These are phyloP conservation scores for Corymbia citriodora DNA, from an alignment of 441 rosid species.

Conservation along the genomic window DNA sequence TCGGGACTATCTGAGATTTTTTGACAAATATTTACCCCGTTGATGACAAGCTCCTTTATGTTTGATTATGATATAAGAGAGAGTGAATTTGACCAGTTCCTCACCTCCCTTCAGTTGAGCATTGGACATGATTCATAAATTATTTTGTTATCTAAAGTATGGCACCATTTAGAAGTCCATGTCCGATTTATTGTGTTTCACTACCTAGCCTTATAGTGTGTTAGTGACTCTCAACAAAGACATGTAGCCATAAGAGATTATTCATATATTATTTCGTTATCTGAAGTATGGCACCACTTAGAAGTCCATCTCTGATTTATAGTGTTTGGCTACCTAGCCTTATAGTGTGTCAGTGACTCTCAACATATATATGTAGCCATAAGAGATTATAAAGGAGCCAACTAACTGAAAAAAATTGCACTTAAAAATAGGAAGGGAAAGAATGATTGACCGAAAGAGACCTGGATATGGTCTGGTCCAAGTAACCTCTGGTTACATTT, in stretches of 20 bases:
- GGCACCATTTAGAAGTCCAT: neutral
- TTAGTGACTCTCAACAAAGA: neutral
- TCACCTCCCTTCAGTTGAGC: neutral
- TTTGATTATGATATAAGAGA: neutral
- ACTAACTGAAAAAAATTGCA: neutral
- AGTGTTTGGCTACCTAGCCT: neutral
- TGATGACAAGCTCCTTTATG: neutral
- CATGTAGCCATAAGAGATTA: neutral
- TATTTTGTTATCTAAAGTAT: neutral
- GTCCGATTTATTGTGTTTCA: neutral
- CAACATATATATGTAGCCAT: neutral
- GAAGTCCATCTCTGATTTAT: neutral
- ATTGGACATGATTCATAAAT: neutral
- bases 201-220: neutral
- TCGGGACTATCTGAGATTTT: neutral
- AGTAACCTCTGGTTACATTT: constrained; percentile 68
- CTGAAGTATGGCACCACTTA: neutral
- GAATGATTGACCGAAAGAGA: constrained; percentile 10
- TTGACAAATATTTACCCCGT: neutral
- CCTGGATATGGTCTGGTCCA: constrained; percentile 86
- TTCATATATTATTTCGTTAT: neutral
- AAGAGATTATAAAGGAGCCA: neutral
- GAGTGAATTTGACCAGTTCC: neutral
- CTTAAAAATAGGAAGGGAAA: neutral
- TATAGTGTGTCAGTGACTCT: neutral